Conservation (phyloP, 2,329 filamentous ascomycete genomes). For the Cladosporium colombiae region DNA sequence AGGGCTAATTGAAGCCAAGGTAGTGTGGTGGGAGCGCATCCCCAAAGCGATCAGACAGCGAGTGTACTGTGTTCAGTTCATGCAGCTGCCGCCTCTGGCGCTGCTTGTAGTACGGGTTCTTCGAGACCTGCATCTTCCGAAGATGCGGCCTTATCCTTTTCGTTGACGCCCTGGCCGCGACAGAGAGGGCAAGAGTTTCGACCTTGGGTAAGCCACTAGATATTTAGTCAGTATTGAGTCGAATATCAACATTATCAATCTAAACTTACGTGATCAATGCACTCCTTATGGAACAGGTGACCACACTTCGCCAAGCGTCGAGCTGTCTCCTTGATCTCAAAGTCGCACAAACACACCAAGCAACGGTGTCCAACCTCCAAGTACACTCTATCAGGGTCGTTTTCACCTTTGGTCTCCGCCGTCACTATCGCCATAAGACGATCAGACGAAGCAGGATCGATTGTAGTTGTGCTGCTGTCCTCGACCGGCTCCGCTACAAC, state of each 20-base stretch:
- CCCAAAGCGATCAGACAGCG: neutral
- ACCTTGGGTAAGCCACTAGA: conserved; percentile 67
- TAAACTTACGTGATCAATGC: conserved; percentile 65
- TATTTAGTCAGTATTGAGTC: conserved; percentile 8
- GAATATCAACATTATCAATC: neutral
- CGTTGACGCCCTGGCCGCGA: conserved; percentile 59
- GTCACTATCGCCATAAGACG: conserved; percentile 37
- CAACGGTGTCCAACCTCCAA: conserved; percentile 54
- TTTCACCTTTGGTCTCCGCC: conserved; percentile 28
- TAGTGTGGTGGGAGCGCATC: neutral
- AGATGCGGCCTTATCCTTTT: conserved; percentile 40
- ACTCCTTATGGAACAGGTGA: conserved; percentile 68
- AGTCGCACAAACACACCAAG: conserved; percentile 67
- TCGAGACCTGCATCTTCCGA: conserved; percentile 2
- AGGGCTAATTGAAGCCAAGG: neutral
- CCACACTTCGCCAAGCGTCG: conserved; percentile 63
- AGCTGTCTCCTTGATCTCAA: conserved; percentile 62
- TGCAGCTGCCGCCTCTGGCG: conserved; percentile 8
- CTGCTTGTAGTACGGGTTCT: neutral
- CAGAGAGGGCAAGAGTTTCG: conserved; percentile 66
- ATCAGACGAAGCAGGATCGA: conserved; percentile 28
- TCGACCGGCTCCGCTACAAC: conserved; percentile 28
- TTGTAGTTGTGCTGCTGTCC: conserved; percentile 24
- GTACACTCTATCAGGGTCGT: conserved; percentile 31
- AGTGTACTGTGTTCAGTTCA: neutral